Conservation (phyloP, 805 yeast genomes). For the Nakazawaea wickerhamii region DNA sequence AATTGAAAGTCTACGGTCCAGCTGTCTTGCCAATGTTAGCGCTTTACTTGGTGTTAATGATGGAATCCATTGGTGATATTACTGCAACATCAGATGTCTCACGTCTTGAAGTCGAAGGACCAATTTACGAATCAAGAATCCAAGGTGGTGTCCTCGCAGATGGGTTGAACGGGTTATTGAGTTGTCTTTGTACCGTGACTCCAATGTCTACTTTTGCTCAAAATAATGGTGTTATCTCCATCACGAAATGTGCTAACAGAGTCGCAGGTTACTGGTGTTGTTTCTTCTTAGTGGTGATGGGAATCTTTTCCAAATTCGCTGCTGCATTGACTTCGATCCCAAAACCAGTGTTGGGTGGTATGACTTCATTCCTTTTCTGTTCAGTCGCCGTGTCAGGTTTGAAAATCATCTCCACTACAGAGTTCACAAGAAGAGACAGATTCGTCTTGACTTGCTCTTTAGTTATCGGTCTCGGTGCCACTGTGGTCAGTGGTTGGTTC, state of each 20-base stretch:
- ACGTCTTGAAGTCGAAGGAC: conserved; percentile 78
- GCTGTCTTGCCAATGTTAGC: conserved; percentile 82
- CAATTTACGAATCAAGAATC: conserved; percentile 71
- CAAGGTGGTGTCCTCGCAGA: conserved; percentile 94
- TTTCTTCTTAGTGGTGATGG: conserved; percentile 77
- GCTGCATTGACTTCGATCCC: conserved; percentile 88
- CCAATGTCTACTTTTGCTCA: conserved; percentile 93
- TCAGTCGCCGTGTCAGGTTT: conserved; percentile 57
- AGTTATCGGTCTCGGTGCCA: conserved; percentile 48
- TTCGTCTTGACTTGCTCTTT: conserved; percentile 47
- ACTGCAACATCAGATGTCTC: conserved; percentile 94
- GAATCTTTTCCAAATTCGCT: conserved; percentile 79
- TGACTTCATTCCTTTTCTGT: conserved; percentile 58
- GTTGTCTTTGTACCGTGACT: conserved; percentile 78
- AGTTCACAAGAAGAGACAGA: conserved; percentile 53
- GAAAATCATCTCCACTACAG: conserved; percentile 47
- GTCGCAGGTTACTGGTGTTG: conserved; percentile 50
- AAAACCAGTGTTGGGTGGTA: conserved; percentile 77
- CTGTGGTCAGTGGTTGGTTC: conserved; percentile 44
- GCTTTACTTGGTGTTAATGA: conserved; percentile 73
- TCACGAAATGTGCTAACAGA: conserved; percentile 89
- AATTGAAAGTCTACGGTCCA: conserved; percentile 73
- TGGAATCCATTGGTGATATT: conserved; percentile 94
- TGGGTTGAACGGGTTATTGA: conserved; percentile 72
- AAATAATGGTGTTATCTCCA: conserved; percentile 89